Conservation (phyloP, 768 basidiomycete species). For the Royoungia palumana region DNA sequence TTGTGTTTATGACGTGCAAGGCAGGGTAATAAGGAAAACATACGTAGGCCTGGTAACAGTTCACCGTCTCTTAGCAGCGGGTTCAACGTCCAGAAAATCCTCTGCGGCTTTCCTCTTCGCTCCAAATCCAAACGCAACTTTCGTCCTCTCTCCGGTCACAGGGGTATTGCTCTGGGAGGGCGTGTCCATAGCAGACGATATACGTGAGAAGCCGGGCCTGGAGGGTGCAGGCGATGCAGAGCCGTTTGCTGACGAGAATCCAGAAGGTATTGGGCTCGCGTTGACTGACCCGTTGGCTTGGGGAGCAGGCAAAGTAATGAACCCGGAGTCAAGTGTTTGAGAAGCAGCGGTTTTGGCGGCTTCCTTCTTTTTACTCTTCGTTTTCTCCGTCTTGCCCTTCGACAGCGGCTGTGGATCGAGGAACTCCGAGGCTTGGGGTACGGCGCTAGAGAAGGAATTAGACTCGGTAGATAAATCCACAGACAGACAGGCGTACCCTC, state of each 20-base stretch:
- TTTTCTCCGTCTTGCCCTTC: slow-evolving; percentile 81
- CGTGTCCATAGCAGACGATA: slow-evolving; percentile 54
- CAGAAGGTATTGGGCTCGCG: slow-evolving; percentile 46
- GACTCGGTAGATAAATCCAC: background rate
- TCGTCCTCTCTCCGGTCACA: slow-evolving; percentile 62
- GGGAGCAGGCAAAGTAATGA: slow-evolving; percentile 71
- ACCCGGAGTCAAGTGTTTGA: slow-evolving; percentile 52
- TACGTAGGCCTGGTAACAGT: background rate
- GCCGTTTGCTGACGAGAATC: slow-evolving; percentile 33
- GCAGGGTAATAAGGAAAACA: background rate
- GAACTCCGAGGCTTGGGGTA: slow-evolving; percentile 81
- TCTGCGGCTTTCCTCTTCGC: slow-evolving; percentile 77
- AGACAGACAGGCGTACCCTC: slow-evolving; percentile 56
- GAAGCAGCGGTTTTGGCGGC: slow-evolving; percentile 45
- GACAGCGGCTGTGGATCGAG: slow-evolving; percentile 76
- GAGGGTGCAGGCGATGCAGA: slow-evolving; percentile 60
- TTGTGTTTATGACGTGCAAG: background rate
- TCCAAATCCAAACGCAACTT: slow-evolving; percentile 74
- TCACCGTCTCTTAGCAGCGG: slow-evolving; percentile 57
- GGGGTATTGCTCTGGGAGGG: slow-evolving; percentile 52
- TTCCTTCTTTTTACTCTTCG: slow-evolving; percentile 78
- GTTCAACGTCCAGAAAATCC: slow-evolving; percentile 56
- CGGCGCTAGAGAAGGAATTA: slow-evolving; percentile 52
- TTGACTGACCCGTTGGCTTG: slow-evolving; percentile 38
- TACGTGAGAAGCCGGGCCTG: slow-evolving; percentile 74